phyloP scores from a whole-genome alignment of 2,329 filamentous ascomycete species.

The Pyricularia sp. region DNA sequence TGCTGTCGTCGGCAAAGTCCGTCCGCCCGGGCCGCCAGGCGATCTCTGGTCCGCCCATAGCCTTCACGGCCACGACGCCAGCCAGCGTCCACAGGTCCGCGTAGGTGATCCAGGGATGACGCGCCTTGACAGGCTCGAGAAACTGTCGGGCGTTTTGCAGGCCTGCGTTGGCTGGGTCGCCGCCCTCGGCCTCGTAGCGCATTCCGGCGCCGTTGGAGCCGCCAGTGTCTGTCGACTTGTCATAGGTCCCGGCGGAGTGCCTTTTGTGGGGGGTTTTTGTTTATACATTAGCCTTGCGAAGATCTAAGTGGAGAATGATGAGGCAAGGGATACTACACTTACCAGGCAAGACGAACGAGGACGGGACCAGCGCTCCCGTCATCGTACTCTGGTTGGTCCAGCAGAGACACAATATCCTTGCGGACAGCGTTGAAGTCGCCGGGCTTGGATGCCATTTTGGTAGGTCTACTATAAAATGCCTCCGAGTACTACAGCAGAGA shows the following conservation, averaged over 20 bases:
- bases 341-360: conserved; percentile 55
- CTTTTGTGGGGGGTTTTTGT: conserved; percentile 19
- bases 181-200: conserved; percentile 55
- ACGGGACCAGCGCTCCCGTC: conserved; percentile 56
- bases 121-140: conserved; percentile 48
- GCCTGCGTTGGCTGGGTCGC: conserved; percentile 55
- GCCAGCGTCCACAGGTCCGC: conserved; percentile 57
- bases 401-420: conserved; percentile 40
- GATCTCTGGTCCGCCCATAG: conserved; percentile 50
- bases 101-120: conserved; percentile 51
- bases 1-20: conserved; percentile 51
- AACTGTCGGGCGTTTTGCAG: conserved; percentile 55
- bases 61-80: conserved; percentile 46
- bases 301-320: too few species aligned
- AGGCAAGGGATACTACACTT: conserved; percentile 16
- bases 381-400: conserved; percentile 54
- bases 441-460: background rate
- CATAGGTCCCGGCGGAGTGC: conserved; percentile 57
- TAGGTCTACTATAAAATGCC: too few species aligned
- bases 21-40: conserved; percentile 49
- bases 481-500: too few species aligned
- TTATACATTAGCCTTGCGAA: background rate
- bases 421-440: conserved; percentile 56
- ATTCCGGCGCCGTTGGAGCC: conserved; percentile 58
- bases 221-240: conserved; percentile 47